These are phyloP conservation scores for Candida nemodendra DNA, from an alignment of 805 yeast species.

Conservation along the genomic window DNA sequence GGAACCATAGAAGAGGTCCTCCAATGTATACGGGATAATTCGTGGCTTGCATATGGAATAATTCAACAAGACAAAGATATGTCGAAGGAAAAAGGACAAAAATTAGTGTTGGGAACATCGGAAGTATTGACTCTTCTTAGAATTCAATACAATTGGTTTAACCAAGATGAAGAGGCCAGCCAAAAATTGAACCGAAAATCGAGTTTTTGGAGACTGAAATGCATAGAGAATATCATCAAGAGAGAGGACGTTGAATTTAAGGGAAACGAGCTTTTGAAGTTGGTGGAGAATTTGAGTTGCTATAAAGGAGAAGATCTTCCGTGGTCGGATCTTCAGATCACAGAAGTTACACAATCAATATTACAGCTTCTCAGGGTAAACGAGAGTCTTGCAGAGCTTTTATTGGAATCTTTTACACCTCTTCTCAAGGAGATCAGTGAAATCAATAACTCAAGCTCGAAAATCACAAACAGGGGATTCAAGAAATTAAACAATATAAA, in stretches of 20 bases:
- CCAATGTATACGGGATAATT: too few species aligned
- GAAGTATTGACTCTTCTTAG: constrained; percentile 3
- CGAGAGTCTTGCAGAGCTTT: neutral
- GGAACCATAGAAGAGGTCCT: too few species aligned
- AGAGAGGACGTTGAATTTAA: neutral
- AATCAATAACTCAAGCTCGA: constrained; percentile 7
- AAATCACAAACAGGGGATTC: constrained; percentile 17
- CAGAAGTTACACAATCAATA: neutral
- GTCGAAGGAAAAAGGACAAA: neutral
- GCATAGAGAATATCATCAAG: neutral
- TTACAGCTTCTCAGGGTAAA: neutral
- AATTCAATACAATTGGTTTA: constrained; percentile 12
- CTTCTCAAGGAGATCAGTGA: constrained; percentile 8
- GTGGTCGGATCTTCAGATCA: constrained; percentile 7
- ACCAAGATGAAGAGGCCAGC: constrained; percentile 6
- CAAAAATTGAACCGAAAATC: constrained; percentile 7
- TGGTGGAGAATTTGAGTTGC: constrained; percentile 1
- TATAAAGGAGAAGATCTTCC: constrained; percentile 6
- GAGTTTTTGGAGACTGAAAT: constrained; percentile 2
- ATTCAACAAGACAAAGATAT: neutral
- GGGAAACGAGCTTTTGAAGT: constrained; percentile 1
- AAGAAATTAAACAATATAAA: constrained; percentile 2
- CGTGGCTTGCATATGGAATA: too few species aligned
- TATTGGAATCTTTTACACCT: constrained; percentile 6
- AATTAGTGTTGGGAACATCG: neutral